These are phyloP conservation scores for Talaromyces borbonicus DNA, from an alignment of 495 filamentous ascomycete species.

Conservation along the genomic window DNA sequence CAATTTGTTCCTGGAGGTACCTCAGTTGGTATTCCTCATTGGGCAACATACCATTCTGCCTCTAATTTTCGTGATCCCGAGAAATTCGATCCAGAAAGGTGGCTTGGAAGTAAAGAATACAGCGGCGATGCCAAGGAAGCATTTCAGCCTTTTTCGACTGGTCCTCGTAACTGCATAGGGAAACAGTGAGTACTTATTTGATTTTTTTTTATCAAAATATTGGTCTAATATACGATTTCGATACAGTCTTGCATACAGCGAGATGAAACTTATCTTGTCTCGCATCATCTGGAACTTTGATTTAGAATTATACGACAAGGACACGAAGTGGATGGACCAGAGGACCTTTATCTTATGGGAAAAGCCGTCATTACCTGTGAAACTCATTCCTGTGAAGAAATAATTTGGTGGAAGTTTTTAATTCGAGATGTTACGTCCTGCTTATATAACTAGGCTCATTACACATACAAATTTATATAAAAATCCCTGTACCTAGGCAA, in stretches of 20 bases:
- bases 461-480: too few species aligned
- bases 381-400: too few species aligned
- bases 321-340: slow-evolving; percentile 9
- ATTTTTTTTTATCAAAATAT: neutral
- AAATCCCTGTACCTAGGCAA: too few species aligned
- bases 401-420: too few species aligned
- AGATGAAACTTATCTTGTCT: slow-evolving; percentile 11
- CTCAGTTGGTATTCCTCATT: neutral
- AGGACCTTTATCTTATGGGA: neutral
- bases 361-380: neutral
- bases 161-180: neutral
- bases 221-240: neutral
- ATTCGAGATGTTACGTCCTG: too few species aligned
- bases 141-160: neutral
- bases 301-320: slow-evolving; percentile 7
- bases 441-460: too few species aligned
- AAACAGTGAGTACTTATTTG: neutral
- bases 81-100: neutral
- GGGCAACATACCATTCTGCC: neutral
- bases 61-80: neutral
- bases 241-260: neutral
- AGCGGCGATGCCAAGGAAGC: neutral
- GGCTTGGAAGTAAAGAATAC: neutral
- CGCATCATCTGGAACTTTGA: slow-evolving; percentile 14
- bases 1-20: neutral